phyloP scores from a whole-genome alignment of 2,329 filamentous ascomycete species.

The Curvularia eragrostidis region DNA sequence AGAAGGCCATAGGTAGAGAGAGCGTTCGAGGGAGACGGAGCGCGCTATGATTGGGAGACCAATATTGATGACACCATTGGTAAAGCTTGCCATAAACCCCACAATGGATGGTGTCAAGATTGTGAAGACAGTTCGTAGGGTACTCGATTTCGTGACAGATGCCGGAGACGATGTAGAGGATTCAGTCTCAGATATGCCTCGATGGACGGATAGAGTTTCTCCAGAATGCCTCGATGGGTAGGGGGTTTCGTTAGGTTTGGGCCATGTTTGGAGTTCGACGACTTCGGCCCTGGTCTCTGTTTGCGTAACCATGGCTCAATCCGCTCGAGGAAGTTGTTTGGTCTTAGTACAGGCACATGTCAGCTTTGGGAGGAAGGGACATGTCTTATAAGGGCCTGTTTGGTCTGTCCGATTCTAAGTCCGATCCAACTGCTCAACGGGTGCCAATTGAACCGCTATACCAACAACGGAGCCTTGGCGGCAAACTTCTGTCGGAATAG shows the following conservation, averaged over 20 bases:
- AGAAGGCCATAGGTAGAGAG: constrained; percentile 44
- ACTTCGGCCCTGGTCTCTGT: not conserved
- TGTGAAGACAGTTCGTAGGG: constrained; percentile 10
- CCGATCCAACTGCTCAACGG: too few species aligned
- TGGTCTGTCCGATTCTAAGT: too few species aligned
- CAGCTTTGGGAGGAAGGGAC: too few species aligned
- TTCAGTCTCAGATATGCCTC: constrained; percentile 4
- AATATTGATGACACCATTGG: constrained; percentile 53
- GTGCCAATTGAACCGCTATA: too few species aligned
- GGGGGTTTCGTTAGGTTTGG: not conserved
- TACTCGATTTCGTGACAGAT: not conserved
- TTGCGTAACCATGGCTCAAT: constrained; percentile 7
- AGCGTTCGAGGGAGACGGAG: constrained; percentile 36
- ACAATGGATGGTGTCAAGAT: constrained; percentile 26
- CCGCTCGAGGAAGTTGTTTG: not conserved
- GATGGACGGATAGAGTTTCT: not conserved
- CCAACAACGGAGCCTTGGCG: too few species aligned
- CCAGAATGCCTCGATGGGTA: not conserved
- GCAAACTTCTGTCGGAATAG: too few species aligned
- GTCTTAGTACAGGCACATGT: not conserved
- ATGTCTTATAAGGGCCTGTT: not conserved
- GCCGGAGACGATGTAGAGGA: not conserved
- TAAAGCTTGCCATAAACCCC: constrained; percentile 40
- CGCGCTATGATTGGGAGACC: constrained; percentile 53
- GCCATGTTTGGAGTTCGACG: constrained; percentile 9